Conservation (phyloP, 1,284 basidiomycete genomes). For the Pascua sp. region DNA sequence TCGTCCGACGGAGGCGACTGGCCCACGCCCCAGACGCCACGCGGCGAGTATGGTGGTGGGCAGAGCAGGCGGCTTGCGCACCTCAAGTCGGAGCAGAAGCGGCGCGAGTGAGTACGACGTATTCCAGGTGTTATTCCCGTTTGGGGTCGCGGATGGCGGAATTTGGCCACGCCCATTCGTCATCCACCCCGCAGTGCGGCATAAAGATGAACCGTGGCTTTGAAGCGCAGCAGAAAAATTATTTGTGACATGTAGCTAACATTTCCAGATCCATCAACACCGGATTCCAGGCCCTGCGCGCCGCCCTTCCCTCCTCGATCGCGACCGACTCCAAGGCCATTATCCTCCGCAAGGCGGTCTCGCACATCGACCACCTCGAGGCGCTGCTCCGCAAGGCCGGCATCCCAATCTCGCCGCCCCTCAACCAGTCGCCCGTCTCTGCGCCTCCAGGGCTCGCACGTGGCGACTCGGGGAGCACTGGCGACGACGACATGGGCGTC, state of each 20-base stretch:
- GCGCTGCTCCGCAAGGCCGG: slow-evolving; percentile 21
- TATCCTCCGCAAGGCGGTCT: slow-evolving; percentile 44
- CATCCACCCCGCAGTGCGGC: background rate
- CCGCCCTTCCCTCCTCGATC: slow-evolving; percentile 31
- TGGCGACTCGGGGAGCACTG: background rate
- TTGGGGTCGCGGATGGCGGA: no score
- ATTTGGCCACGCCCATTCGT: background rate
- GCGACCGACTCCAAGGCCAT: slow-evolving; percentile 45
- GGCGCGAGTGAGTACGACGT: slow-evolving; percentile 39
- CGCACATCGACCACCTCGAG: slow-evolving; percentile 40
- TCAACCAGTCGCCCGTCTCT: no score
- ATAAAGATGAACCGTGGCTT: no score
- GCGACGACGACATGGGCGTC: background rate
- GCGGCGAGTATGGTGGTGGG: slow-evolving; percentile 20
- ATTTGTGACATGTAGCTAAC: background rate
- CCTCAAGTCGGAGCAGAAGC: slow-evolving; percentile 46
- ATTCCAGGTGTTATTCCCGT: no score
- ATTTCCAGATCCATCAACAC: slow-evolving; percentile 42
- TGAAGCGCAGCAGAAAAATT: background rate
- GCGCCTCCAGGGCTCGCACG: no score
- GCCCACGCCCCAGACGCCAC: slow-evolving; percentile 5
- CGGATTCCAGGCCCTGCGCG: slow-evolving; percentile 38
- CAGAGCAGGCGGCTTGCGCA: slow-evolving; percentile 42
- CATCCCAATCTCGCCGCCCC: slow-evolving; percentile 2
- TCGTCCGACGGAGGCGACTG: slow-evolving; percentile 14